phyloP scores from a whole-genome alignment of 805 yeast species.

The Ogataea paradorogensis region DNA sequence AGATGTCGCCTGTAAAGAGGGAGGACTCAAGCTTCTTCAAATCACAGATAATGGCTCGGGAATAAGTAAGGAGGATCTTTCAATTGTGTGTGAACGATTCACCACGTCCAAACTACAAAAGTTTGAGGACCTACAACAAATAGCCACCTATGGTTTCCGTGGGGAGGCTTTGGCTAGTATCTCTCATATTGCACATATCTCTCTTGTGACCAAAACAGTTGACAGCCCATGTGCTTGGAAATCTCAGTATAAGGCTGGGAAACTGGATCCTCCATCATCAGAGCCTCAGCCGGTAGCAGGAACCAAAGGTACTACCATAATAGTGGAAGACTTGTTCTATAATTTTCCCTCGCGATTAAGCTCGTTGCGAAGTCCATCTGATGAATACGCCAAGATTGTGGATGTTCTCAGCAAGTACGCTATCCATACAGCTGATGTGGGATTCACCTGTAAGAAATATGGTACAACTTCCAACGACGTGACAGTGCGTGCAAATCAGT shows the following conservation, averaged over 20 bases:
- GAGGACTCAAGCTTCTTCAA: conserved; percentile 84
- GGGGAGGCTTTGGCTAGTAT: conserved; percentile 97
- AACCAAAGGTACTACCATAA: conserved; percentile 76
- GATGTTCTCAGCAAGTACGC: conserved; percentile 86
- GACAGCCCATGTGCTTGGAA: conserved; percentile 67
- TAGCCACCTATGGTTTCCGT: conserved; percentile 87
- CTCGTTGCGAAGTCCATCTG: conserved; percentile 61
- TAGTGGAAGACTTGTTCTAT: conserved; percentile 86
- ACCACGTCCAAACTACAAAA: conserved; percentile 80
- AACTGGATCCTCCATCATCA: conserved; percentile 40
- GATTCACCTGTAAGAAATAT: conserved; percentile 73
- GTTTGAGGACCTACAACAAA: conserved; percentile 70
- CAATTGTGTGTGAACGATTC: conserved; percentile 83
- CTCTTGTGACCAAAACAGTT: conserved; percentile 71
- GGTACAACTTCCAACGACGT: conserved; percentile 73
- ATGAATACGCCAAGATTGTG: conserved; percentile 72
- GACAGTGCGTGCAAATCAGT: conserved; percentile 49
- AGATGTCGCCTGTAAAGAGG: conserved; percentile 83
- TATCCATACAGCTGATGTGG: conserved; percentile 64
- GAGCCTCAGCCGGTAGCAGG: conserved; percentile 82
- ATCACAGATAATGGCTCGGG: conserved; percentile 90
- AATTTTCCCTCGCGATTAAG: conserved; percentile 78
- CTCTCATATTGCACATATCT: conserved; percentile 80
- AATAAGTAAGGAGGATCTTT: conserved; percentile 66
- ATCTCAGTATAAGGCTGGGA: conserved; percentile 67